Evolutionary conservation across 148 eudicot species (phyloP).

Genomic region (Limonium bicolor): DNA sequence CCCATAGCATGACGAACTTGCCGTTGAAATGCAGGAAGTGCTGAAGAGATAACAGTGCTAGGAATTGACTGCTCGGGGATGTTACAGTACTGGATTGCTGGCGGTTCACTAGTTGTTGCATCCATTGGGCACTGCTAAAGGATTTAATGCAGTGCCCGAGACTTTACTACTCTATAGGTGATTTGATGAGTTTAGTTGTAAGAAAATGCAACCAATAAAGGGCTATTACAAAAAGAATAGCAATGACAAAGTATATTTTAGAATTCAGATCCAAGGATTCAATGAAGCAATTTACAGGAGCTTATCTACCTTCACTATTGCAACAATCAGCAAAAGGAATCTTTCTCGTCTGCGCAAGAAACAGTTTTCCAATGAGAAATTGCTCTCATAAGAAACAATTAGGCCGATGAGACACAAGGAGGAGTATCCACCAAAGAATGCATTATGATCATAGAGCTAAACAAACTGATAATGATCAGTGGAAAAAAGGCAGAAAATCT

Average conservation of each 20-base stretch:
- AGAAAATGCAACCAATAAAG: neutral
- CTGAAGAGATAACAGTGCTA: constrained; percentile 27
- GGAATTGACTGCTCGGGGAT: constrained; percentile 62
- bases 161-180: neutral
- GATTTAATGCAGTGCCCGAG: constrained; percentile 54
- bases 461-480: no score
- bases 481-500: no score
- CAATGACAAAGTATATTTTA: neutral
- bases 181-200: neutral
- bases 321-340: no score
- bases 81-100: constrained; percentile 49
- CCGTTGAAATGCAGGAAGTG: constrained; percentile 35
- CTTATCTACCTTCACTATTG: neutral
- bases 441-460: no score
- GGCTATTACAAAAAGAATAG: neutral
- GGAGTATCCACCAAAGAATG: no score
- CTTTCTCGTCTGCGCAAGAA: no score
- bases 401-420: no score
- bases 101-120: constrained; percentile 59
- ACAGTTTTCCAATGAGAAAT: no score
- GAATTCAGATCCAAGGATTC: no score
- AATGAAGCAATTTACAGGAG: no score
- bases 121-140: constrained; percentile 74
- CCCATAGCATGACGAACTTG: constrained; percentile 77
- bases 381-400: no score